phyloP scores from a whole-genome alignment of 768 basidiomycete genomes.

The Mycena metata region DNA sequence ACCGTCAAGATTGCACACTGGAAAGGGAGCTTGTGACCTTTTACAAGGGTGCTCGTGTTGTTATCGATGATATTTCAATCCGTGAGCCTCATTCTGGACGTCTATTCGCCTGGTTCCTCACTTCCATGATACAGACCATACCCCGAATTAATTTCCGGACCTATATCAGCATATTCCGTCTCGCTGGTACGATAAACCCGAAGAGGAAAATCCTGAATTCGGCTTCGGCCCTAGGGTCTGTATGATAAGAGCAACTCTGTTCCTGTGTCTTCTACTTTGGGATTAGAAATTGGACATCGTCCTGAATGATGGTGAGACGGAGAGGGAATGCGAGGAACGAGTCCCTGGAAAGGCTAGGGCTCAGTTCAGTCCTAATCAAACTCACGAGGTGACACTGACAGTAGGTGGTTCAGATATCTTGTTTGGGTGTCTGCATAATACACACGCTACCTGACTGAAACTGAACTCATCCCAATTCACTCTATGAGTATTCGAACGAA shows the following conservation, averaged over 20 bases:
- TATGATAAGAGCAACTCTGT: neutral
- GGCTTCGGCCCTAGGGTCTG: constrained; percentile 5
- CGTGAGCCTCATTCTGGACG: neutral
- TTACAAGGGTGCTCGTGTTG: constrained; percentile 6
- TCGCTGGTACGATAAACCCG: constrained; percentile 1
- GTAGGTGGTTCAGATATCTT: neutral
- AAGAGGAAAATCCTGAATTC: constrained; percentile 1
- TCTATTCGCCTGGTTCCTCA: neutral
- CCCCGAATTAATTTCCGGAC: constrained; percentile 3
- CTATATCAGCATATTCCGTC: neutral
- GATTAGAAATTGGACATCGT: constrained; percentile 8
- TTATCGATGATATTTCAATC: constrained; percentile 7
- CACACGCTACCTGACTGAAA: too few relatives aligned
- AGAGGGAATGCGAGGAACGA: neutral
- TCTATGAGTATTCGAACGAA: too few relatives aligned
- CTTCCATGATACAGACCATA: neutral
- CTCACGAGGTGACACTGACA: neutral
- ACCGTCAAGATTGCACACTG: neutral
- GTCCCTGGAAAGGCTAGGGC: constrained; percentile 12
- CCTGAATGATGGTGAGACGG: constrained; percentile 1
- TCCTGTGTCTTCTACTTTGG: constrained; percentile 1
- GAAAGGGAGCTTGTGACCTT: constrained; percentile 1
- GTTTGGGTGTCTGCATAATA: too few relatives aligned
- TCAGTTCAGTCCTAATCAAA: constrained; percentile 4
- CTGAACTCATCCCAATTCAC: too few relatives aligned